Conservation (phyloP, 352 stramenopile genomes). For the Pythium myriotylum region DNA sequence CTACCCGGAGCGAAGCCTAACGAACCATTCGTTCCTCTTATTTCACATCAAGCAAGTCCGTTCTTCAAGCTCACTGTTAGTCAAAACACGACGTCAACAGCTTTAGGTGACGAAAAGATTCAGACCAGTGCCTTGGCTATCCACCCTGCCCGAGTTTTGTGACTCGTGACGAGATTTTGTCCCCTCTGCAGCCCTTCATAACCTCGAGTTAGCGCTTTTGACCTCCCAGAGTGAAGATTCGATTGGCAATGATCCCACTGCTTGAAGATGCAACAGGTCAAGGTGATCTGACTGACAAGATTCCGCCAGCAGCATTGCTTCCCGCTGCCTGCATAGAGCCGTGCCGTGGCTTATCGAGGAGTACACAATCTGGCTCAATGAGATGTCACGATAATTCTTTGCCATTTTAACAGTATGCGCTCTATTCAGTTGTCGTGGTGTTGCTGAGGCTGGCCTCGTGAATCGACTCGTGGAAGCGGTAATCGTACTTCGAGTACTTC, state of each 20-base stretch:
- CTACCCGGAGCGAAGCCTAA: no score
- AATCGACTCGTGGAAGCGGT: constrained; percentile 48
- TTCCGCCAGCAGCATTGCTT: no score
- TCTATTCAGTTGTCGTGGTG: not conserved
- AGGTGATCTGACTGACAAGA: no score
- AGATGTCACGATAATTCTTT: no score
- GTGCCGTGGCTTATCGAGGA: no score
- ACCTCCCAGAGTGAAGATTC: not conserved
- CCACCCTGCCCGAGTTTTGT: no score
- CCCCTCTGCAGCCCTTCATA: not conserved
- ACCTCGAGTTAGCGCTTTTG: not conserved
- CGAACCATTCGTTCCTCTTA: no score
- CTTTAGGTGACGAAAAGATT: constrained; percentile 1
- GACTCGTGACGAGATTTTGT: no score
- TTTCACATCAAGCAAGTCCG: no score
- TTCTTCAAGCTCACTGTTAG: not conserved
- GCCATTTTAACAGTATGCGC: no score
- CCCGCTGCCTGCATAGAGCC: no score
- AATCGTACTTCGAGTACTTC: constrained; percentile 60
- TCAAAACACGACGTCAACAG: not conserved
- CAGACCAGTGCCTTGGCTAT: not conserved
- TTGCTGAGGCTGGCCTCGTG: constrained; percentile 7
- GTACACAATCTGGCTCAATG: no score
- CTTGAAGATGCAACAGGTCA: not conserved
- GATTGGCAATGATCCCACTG: not conserved